Evolutionary conservation across 1,284 basidiomycete genomes (phyloP), one percentile per base, ranked within the genome.

Genomic region (Irpex lacteus): DNA sequence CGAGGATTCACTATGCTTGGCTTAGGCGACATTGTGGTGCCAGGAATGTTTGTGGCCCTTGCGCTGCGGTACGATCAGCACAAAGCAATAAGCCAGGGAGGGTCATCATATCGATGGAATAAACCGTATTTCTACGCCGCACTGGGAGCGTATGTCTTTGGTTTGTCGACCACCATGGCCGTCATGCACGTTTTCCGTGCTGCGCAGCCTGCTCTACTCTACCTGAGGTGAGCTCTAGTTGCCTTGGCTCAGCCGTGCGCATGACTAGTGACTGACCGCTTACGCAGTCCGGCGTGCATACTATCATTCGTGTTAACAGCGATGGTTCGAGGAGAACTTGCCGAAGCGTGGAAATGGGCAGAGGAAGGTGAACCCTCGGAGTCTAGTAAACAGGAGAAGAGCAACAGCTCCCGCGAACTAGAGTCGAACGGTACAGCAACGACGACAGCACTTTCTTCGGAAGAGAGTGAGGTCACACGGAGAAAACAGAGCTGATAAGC

Each of bases 181-280:
- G 93, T 97, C 15, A 96, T 98, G 96, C 92, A 97, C 74, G 73
- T 81, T 53, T 91, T 90, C 72, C 81, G 83, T 57, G 85, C 83
- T 13, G 95, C 94, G 0, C 97, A 99, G 72, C 97, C 97, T 2
- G 97, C 97, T 1, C 78, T 99, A 64, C 81, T 99, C 44, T 99
- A 98, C 75, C 84, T 99, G 68, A 88, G 91, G 92, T 93, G 70
- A 74, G 87, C 18, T 52, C 75, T 11, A 11, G 13, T 53, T 15
- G 5, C n/a, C 13, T 56, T 6, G 26, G 9, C 9, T 8, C 19
- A 26, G 7, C 50, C n/a, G 13, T 19, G 11, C 36, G 54, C 49
- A 38, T 34, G 47, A 40, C 40, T 11, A 40, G 54, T 63, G 11
- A 65, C 44, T 61, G 19, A 52, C 32, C 15, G 50, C 34, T 53